Evolutionary conservation across 1,284 basidiomycete species (phyloP).

Genomic region (Pisolithus thermaeus): DNA sequence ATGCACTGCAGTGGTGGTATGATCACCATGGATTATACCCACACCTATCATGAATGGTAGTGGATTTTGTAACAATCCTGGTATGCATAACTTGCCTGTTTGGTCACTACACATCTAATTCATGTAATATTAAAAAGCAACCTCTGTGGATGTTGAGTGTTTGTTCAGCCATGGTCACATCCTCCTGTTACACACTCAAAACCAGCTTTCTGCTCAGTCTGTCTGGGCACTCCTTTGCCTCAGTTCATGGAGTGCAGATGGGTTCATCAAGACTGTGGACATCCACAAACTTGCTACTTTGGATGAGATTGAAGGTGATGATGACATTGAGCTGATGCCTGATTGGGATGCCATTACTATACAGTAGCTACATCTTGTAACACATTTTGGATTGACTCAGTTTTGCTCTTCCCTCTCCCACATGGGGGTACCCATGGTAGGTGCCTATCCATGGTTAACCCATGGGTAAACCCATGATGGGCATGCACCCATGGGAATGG

Average conservation of each 20-base stretch:
- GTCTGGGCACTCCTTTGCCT: conserved; percentile 25
- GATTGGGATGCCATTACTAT: too few species aligned
- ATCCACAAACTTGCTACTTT: too few species aligned
- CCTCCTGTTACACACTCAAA: conserved; percentile 18
- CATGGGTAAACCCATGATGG: too few species aligned
- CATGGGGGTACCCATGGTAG: too few species aligned
- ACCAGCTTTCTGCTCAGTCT: conserved; percentile 18
- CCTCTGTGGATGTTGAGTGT: conserved; percentile 23
- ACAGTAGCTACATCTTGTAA: too few species aligned
- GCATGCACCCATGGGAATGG: too few species aligned
- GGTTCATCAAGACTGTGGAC: too few species aligned
- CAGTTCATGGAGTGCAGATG: conserved; percentile 17
- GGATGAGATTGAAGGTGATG: too few species aligned
- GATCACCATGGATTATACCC: neutral
- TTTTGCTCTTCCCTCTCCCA: too few species aligned
- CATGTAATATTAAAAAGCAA: conserved; percentile 6
- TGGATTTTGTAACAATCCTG: conserved; percentile 1
- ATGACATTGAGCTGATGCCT: too few species aligned
- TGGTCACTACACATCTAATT: neutral
- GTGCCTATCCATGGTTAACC: too few species aligned
- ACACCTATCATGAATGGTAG: neutral
- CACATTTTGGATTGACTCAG: too few species aligned
- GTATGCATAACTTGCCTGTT: neutral
- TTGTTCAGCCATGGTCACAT: conserved; percentile 20
- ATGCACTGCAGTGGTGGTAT: conserved; percentile 3